Conservation (phyloP, 495 filamentous ascomycete species). For the Oidiodendron maius region DNA sequence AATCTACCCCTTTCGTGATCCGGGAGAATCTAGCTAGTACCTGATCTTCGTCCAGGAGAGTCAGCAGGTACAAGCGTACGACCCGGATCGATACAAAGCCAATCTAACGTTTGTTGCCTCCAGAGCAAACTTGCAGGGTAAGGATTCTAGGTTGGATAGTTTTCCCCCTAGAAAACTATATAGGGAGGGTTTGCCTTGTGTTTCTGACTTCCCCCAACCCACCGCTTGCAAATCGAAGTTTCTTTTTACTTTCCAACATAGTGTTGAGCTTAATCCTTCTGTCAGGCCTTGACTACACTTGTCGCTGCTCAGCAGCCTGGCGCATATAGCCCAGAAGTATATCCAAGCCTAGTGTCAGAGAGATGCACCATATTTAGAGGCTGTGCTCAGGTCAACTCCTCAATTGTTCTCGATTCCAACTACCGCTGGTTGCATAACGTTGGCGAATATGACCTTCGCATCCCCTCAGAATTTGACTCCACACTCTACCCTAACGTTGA, state of each 20-base stretch:
- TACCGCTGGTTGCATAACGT: constrained; percentile 54
- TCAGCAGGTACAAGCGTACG: too few species aligned
- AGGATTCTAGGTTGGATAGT: too few species aligned
- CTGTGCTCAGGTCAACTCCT: constrained; percentile 38
- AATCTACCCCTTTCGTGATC: too few species aligned
- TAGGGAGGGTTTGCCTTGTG: too few species aligned
- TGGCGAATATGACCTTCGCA: constrained; percentile 53
- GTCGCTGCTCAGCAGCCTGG: constrained; percentile 22
- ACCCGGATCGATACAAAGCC: too few species aligned
- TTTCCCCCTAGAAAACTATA: too few species aligned
- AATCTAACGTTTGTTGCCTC: too few species aligned
- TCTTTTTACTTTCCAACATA: not conserved
- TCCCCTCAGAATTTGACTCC: constrained; percentile 51
- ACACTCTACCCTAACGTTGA: constrained; percentile 45
- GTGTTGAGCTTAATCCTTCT: not conserved
- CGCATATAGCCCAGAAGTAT: constrained; percentile 30
- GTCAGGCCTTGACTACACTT: not conserved
- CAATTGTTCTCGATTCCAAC: constrained; percentile 58
- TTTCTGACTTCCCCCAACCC: too few species aligned
- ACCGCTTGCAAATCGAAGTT: too few species aligned
- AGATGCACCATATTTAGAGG: constrained; percentile 35
- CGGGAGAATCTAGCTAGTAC: too few species aligned
- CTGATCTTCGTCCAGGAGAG: too few species aligned
- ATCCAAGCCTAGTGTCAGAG: constrained; percentile 40
- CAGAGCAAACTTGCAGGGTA: too few species aligned